These are phyloP conservation scores for Oryza officinalis DNA, from an alignment of 176 grass and related monocot genomes.

Conservation along the genomic window DNA sequence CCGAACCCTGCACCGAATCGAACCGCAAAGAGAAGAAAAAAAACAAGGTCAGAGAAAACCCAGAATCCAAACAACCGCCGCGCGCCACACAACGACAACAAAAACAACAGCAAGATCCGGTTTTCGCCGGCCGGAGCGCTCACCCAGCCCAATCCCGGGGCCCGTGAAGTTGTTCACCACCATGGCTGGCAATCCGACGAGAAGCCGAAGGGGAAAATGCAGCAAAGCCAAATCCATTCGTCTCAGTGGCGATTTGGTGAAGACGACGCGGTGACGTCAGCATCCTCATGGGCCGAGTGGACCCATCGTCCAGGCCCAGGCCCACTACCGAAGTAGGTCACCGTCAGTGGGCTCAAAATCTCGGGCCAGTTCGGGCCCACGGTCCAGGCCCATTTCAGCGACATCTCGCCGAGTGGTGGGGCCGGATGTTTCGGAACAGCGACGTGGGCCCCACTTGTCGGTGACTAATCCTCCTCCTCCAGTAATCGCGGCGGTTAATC, in stretches of 20 bases:
- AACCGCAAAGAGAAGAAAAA: background rate
- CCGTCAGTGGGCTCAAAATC: no score
- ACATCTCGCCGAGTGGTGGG: no score
- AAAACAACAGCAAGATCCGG: constrained; percentile 4
- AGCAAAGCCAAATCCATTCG: background rate
- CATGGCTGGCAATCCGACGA: constrained; percentile 36
- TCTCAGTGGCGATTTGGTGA: background rate
- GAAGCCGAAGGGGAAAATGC: background rate
- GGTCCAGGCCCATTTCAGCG: background rate
- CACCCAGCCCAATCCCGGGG: constrained; percentile 75
- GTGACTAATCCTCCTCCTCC: background rate
- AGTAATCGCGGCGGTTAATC: background rate
- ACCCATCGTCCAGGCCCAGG: no score
- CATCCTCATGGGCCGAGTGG: background rate
- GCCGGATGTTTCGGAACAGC: no score
- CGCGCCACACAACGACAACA: background rate
- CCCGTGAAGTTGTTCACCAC: constrained; percentile 65
- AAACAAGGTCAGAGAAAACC: constrained; percentile 24
- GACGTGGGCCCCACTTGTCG: background rate
- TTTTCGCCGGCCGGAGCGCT: background rate
- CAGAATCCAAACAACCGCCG: background rate
- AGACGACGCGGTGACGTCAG: constrained; percentile 11
- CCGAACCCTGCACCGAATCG: constrained; percentile 63
- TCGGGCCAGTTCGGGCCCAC: background rate
- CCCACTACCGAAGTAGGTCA: background rate